Conservation (phyloP, 371 early-diverging fungal genomes). For the Apophysomyces sp. region DNA sequence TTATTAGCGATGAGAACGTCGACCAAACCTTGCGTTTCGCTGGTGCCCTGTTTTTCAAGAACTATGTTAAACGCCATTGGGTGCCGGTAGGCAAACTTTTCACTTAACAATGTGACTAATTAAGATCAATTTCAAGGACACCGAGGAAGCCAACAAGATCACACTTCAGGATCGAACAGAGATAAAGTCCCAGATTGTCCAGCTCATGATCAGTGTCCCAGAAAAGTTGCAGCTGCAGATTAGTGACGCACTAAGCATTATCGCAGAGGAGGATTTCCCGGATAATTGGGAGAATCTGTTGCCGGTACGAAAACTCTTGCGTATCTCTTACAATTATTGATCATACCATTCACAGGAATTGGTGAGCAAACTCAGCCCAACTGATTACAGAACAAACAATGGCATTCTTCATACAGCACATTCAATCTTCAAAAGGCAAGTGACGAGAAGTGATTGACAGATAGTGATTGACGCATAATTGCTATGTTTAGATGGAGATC, state of each 20-base stretch:
- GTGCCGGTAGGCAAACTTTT: conserved; percentile 51
- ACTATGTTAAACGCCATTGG: conserved; percentile 91
- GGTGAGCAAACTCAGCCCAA: conserved; percentile 71
- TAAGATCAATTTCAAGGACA: conserved; percentile 31
- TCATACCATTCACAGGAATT: conserved; percentile 54
- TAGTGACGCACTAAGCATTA: conserved; percentile 88
- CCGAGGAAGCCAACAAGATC: conserved; percentile 60
- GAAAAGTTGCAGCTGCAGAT: conserved; percentile 84
- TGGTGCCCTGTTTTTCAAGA: conserved; percentile 92
- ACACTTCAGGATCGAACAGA: conserved; percentile 68
- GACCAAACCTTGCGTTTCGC: conserved; percentile 73
- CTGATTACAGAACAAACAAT: conserved; percentile 81
- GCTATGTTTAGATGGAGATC: conserved; percentile 77
- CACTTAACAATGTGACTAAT: neutral
- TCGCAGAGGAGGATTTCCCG: conserved; percentile 93
- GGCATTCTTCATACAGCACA: conserved; percentile 93
- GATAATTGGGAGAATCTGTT: conserved; percentile 84
- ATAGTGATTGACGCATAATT: neutral
- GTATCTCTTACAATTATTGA: conserved; percentile 1
- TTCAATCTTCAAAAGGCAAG: conserved; percentile 87
- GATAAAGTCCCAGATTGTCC: conserved; percentile 82
- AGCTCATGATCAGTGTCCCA: conserved; percentile 82
- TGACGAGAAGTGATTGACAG: neutral
- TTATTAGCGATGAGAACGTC: conserved; percentile 61
- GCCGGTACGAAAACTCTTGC: conserved; percentile 47